Base-by-base conservation (phyloP, 441 rosid species). In the Syzygium syzygioides region DNA sequence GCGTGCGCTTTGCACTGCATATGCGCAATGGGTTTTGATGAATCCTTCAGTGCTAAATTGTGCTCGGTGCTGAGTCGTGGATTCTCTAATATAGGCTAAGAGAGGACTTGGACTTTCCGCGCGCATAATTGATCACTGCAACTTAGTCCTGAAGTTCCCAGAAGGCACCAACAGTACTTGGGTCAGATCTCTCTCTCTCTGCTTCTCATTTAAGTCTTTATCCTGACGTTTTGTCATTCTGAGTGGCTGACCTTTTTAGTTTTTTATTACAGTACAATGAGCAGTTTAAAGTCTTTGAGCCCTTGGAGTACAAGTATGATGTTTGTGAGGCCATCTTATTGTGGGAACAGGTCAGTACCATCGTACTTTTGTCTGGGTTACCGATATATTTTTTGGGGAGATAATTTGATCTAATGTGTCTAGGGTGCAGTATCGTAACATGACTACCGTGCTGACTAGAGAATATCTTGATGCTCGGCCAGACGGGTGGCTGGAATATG, bases 401-500 rank as follows among this genome's bases (percentile, higher is more conserved):
- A 90, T 79, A 57, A 66, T 88, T 52, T 87, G 87, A 86, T 59
- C 92, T 91, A 30, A 93, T 94, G 88, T 88, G 86, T 86, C 89
- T 90, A 57, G 87, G 86, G 56, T 93, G 95, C 96, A 98, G 99
- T 98, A 97, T 90, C 98, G 99, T 62, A 98, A 98, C 94, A 98
- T 98, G 99, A 98, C 99, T 79, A 97, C 99, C 2, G 97, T 97
- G 59, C 92, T 98, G 91, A 98, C 99, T 3, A 95, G 99, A 90
- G 99, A 98, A 91, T 98, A 98, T 91, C 96, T 98, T 56, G 98
- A 97, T 91, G 93, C 92, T 89, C 96, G 99, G 87, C 98, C 99
- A 71, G 97, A 97, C 92, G 99, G 99, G 88, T 98, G 99, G 99
- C 91, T 96, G 87, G 98, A 96, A 34, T 97, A 98, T 93, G 99